Base-by-base conservation (phyloP, 108 stramenopile species). In the Skeletonema grethae region DNA sequence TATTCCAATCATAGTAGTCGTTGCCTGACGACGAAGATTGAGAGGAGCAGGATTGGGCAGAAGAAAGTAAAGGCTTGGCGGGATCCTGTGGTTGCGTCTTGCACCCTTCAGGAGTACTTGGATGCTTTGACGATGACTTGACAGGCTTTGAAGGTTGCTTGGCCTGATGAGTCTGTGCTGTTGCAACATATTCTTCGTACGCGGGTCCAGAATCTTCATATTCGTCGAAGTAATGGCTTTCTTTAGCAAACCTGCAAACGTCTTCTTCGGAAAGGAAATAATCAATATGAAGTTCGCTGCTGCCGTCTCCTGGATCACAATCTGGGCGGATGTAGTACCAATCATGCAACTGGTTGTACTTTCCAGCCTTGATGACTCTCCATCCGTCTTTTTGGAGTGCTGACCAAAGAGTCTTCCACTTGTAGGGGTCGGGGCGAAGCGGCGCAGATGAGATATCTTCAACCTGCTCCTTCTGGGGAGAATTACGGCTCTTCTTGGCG, bases 81-180 rank as follows among this genome's bases (percentile, higher is more conserved):
- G 77, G 77, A 59, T 78, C 77, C 61, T 78, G 69, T 5, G 77
- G 77, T 30, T 71, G 65, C 6, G 77, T 78, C 60, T 70, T 50
- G 48, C 77, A 61, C 39, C 59, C 60, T 24, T 60, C 13, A 28
- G 75, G 75, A 57, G 75, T 76, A 11, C 24, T 50, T 39, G 53
- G 56, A n/a, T 30, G 30, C 12, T 56, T 68, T 31, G 20, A 38
- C 24, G 31, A 35, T 34, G 56, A 36, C 57, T 50, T 48, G 16
- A 35, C 36, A 25, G 7, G 30, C 11, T 31, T 45, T 32, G 48
- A 20, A 35, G 53, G 43, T 25, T 25, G 50, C 45, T 32, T 55
- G 28, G 12, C 28, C 31, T 45, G 30, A 45, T 31, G 39, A 6
- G 22, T 55, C 12, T 53, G 62, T 63, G 24, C 62, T 63, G 11